Percentiles rank a stretch among this genome's conserved stretches.
phyloP scores from a whole-genome alignment of 139 green algal genomes.

The Coccomyxa sp. region DNA sequence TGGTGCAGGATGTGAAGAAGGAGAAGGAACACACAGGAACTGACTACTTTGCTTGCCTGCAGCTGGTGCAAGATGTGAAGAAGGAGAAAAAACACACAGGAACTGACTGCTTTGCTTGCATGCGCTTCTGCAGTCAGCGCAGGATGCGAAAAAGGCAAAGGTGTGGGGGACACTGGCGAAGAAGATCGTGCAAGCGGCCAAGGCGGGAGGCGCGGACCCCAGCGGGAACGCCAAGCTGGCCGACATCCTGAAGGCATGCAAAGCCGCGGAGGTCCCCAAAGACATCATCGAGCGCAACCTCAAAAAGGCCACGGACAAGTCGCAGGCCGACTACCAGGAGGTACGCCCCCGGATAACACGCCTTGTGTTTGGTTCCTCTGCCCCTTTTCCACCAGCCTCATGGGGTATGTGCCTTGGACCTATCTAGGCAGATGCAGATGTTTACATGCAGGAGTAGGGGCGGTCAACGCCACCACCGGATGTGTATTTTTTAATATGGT shows the following conservation, averaged over 20 bases:
- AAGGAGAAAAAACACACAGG: conserved; percentile 64
- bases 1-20: no score
- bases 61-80: conserved; percentile 1
- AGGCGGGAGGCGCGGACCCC: conserved; percentile 68
- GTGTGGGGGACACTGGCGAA: conserved; percentile 75
- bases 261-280: conserved; percentile 53
- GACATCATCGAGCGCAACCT: conserved; percentile 94
- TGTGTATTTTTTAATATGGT: no score
- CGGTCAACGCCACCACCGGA: no score
- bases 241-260: conserved; percentile 62
- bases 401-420: no score
- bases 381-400: no score
- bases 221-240: conserved; percentile 64
- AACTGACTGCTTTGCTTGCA: conserved; percentile 51
- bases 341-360: conserved; percentile 22
- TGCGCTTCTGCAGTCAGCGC: conserved; percentile 55
- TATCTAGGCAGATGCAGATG: no score
- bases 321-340: conserved; percentile 75
- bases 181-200: conserved; percentile 77
- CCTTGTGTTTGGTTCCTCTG: no score
- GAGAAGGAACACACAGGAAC: no score
- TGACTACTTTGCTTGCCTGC: no score
- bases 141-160: conserved; percentile 65
- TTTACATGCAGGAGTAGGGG: no score
- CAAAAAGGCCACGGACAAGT: conserved; percentile 73